Base-by-base conservation (phyloP, 192 early-diverging fungal species). In the Spizellomyces sp. region DNA sequence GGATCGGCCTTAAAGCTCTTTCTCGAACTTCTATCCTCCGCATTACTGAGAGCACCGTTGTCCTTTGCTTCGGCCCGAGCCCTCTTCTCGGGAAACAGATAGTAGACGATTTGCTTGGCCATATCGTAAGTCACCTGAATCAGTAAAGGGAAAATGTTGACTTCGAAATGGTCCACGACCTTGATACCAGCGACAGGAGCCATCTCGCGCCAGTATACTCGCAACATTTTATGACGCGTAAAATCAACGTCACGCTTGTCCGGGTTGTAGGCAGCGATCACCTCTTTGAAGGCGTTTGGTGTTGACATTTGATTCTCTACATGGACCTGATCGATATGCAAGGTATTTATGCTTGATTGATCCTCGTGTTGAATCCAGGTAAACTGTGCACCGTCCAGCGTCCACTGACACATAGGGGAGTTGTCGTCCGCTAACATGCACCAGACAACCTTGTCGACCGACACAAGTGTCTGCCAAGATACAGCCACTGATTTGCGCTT, bases 151-250 rank as follows among this genome's bases (percentile, higher is more conserved):
- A 84, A 89, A 61, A 98, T 77, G 63, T 94, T 90, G 48, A 96
- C 83, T 76, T 96, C 95, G 71, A 98, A 89, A 47, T 94, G 91
- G 67, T 95, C 92, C 50, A 98, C 88, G 14, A 98, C 92, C 36
- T 86, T 84, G 64, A 98, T 98, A 17, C 95, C 95, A 41, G 90
- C 95, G 2, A 98, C 93, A 0, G 95, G 92, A 4, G 95, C 91
- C 61, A 93, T 79, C 45, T 93, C 85, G 8, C 80, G 50, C 85
- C 90, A 90, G 70, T 90, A 90, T 14, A 95, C 89, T 27, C 95
- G 84, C 2, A 97, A 75, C 93, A 96, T 95, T 75, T 95, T 96
- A 54, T 96, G 88, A 12, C 88, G 81, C 36, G 85, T 83, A 74
- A 92, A 94, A 66, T 95, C 90, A 7, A 88, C 81, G 62, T 54